A percentile compares a stretch with the other conserved stretches of the same genome.
phyloP scores from a whole-genome alignment of 331 rosid species.

The Pyracantha coccinea region DNA sequence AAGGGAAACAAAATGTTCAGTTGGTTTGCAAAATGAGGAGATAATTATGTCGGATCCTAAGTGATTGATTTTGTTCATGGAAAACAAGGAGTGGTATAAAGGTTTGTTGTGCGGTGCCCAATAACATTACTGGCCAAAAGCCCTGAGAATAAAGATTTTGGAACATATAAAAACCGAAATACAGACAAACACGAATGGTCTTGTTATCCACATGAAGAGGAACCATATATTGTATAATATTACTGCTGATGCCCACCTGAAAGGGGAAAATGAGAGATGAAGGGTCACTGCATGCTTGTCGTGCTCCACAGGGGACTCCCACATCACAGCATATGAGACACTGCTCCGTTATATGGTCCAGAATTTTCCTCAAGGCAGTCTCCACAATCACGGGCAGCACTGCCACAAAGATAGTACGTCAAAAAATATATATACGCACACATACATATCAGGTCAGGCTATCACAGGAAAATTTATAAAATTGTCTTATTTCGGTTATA shows the following conservation, averaged over 20 bases:
- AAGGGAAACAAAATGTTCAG: not conserved
- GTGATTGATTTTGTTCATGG: not conserved
- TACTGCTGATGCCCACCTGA: constrained; percentile 48
- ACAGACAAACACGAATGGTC: not conserved
- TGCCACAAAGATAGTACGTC: constrained; percentile 32
- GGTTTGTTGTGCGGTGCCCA: not conserved
- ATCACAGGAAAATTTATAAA: not conserved
- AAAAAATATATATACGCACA: not conserved
- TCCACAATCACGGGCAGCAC: constrained; percentile 83
- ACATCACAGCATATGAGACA: constrained; percentile 92
- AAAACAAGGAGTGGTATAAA: not conserved
- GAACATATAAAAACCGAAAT: not conserved
- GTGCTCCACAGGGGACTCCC: constrained; percentile 87
- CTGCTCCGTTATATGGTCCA: constrained; percentile 77
- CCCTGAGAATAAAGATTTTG: not conserved
- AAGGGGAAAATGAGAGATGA: constrained; percentile 92
- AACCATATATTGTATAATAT: not conserved
- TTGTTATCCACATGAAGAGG: not conserved
- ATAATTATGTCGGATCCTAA: not conserved
- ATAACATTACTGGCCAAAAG: not conserved
- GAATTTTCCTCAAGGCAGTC: constrained; percentile 58
- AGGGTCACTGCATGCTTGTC: constrained; percentile 82
- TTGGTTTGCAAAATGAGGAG: not conserved
- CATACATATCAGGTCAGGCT: not conserved
- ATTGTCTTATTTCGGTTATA: not conserved